A percentile compares a stretch with the other conserved stretches of the same genome.
These are phyloP conservation scores for Sphaerobolus stellatus DNA, from an alignment of 1,284 basidiomycete genomes.

Conservation along the genomic window DNA sequence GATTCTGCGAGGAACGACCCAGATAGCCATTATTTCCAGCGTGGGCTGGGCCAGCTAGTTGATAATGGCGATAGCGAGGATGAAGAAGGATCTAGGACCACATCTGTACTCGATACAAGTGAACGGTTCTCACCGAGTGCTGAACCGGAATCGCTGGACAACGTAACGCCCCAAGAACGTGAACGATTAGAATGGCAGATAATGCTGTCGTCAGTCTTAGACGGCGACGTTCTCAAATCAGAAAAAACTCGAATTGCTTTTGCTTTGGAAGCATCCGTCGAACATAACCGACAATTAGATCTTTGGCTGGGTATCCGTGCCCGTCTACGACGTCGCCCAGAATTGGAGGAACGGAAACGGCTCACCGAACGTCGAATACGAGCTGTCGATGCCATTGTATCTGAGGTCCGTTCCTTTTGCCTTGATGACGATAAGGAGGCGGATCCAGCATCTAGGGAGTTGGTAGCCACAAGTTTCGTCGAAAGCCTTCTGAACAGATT, in stretches of 20 bases:
- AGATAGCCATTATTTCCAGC: conserved; percentile 72
- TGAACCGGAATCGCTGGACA: conserved; percentile 60
- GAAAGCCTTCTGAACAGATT: conserved; percentile 74
- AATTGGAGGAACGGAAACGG: conserved; percentile 79
- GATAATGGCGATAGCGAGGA: conserved; percentile 78
- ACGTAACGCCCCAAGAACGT: conserved; percentile 66
- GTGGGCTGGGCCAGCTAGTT: conserved; percentile 65
- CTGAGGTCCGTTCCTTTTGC: conserved; percentile 78
- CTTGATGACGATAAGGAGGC: conserved; percentile 46
- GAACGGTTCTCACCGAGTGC: conserved; percentile 55
- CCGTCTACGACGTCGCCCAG: conserved; percentile 74
- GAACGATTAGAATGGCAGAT: conserved; percentile 93
- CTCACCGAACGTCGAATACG: conserved; percentile 82
- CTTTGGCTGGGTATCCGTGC: conserved; percentile 93
- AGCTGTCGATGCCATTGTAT: conserved; percentile 79
- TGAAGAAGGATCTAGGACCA: conserved; percentile 50
- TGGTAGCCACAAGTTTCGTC: conserved; percentile 67
- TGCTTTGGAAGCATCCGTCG: conserved; percentile 62
- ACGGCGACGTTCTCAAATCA: conserved; percentile 89
- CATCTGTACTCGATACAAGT: conserved; percentile 45
- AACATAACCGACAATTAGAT: conserved; percentile 63
- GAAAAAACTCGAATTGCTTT: conserved; percentile 89
- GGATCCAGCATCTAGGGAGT: conserved; percentile 39
- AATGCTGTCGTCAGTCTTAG: conserved; percentile 88
- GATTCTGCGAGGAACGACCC: conserved; percentile 72